phyloP scores from a whole-genome alignment of 352 stramenopile species.

The Pythium diclinum region DNA sequence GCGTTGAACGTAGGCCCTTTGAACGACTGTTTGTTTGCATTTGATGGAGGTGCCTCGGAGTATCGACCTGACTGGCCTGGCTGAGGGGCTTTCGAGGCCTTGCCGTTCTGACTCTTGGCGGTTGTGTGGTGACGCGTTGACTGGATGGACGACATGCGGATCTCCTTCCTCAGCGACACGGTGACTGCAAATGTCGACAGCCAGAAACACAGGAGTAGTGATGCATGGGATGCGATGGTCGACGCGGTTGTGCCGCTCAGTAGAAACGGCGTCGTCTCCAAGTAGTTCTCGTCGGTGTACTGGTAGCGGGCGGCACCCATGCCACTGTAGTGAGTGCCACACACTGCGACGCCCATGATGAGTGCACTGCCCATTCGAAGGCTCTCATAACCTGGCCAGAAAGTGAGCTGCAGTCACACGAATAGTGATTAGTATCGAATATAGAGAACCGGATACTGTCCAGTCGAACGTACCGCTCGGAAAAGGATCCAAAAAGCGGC shows the following conservation, averaged over 20 bases:
- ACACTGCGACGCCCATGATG: constrained; percentile 72
- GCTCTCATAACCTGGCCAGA: constrained; percentile 53
- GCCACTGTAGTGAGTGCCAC: constrained; percentile 62
- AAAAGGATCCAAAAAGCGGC: constrained; percentile 74
- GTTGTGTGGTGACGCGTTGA: constrained; percentile 3
- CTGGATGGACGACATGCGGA: constrained; percentile 5
- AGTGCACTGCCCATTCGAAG: constrained; percentile 57
- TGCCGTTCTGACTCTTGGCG: constrained; percentile 12
- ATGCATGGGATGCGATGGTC: constrained; percentile 47
- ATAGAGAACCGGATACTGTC: background rate
- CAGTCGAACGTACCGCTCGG: constrained; percentile 34
- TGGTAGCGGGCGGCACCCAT: constrained; percentile 57
- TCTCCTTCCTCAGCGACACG: constrained; percentile 24
- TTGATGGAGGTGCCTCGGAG: constrained; percentile 5
- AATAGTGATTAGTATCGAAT: background rate
- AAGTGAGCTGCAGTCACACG: constrained; percentile 38
- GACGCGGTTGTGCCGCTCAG: constrained; percentile 35
- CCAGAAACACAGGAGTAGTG: constrained; percentile 59
- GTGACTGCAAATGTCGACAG: constrained; percentile 33
- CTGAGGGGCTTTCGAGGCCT: constrained; percentile 10
- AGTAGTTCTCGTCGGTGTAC: constrained; percentile 40
- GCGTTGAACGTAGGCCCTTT: constrained; percentile 12
- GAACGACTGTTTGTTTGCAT: background rate
- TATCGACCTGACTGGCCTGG: constrained; percentile 6
- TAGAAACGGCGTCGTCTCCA: constrained; percentile 27